Evolutionary conservation across 306 rosid genomes (phyloP).

Genomic region (Parietaria judaica): DNA sequence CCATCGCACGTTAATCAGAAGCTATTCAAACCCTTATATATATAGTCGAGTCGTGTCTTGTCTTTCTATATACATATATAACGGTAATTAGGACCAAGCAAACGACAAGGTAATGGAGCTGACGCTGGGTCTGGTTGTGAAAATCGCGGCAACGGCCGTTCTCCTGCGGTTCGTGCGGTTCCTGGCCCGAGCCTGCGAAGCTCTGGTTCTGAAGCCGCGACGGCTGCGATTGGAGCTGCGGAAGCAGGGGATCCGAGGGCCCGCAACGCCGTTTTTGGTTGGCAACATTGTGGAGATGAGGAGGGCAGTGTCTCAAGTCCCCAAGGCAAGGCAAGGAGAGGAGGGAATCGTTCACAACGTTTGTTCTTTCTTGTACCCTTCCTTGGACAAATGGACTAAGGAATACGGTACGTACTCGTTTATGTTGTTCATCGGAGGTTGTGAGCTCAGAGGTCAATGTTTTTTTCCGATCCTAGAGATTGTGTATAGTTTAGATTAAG

Average conservation of each 20-base stretch:
- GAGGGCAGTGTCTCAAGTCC: background rate
- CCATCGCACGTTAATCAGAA: no score
- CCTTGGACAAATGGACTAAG: background rate
- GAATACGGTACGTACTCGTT: background rate
- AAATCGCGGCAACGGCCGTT: background rate
- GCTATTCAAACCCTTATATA: no score
- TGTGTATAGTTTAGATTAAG: no score
- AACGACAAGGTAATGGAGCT: no score
- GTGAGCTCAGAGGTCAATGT: no score
- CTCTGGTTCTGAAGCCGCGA: background rate
- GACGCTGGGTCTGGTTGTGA: background rate
- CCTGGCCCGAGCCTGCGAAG: background rate
- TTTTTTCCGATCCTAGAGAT: no score
- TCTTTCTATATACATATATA: no score
- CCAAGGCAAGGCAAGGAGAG: background rate
- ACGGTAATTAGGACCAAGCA: no score
- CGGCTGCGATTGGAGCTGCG: background rate
- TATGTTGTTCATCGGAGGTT: no score
- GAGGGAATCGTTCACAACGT: background rate
- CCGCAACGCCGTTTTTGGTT: background rate
- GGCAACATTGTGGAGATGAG: background rate
- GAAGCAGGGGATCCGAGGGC: constrained; percentile 2
- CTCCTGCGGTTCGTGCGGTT: background rate
- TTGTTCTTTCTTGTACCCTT: background rate
- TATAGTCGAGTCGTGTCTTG: no score